Conservation (phyloP, 2,329 filamentous ascomycete genomes). For the Pezicula neosporulosa region DNA sequence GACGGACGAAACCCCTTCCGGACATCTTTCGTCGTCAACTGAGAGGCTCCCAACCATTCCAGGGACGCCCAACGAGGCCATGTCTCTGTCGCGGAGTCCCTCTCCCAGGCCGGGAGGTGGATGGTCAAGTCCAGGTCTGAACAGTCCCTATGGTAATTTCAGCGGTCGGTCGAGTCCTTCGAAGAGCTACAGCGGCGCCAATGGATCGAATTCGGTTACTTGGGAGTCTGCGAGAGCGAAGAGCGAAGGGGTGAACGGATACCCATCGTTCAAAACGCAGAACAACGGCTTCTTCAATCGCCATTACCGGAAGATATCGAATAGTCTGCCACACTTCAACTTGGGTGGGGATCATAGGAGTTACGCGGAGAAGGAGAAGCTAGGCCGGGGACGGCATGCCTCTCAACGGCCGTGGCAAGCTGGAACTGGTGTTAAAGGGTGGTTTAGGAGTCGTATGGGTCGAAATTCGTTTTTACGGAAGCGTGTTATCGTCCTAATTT, state of each 20-base stretch:
- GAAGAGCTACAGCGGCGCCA: constrained; percentile 43
- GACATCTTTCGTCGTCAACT: constrained; percentile 6
- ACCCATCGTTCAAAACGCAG: constrained; percentile 75
- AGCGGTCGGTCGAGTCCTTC: constrained; percentile 68
- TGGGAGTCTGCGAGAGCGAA: constrained; percentile 83
- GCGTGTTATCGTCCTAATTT: constrained; percentile 55
- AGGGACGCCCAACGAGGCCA: constrained; percentile 54
- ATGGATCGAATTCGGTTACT: constrained; percentile 56
- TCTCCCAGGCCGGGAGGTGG: constrained; percentile 81
- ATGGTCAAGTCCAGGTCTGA: constrained; percentile 82
- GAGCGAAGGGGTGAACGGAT: constrained; percentile 69
- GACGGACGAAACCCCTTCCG: constrained; percentile 9
- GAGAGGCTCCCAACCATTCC: constrained; percentile 26
- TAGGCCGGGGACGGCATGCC: constrained; percentile 51
- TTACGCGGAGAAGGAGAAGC: constrained; percentile 77
- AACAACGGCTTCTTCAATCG: constrained; percentile 85
- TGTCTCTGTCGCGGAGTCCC: constrained; percentile 85
- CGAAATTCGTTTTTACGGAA: constrained; percentile 23
- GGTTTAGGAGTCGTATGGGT: constrained; percentile 41
- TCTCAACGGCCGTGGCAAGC: constrained; percentile 29
- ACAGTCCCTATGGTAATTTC: constrained; percentile 51
- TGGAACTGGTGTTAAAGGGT: constrained; percentile 29
- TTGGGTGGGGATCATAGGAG: constrained; percentile 35
- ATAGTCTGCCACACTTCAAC: constrained; percentile 72
- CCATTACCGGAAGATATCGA: constrained; percentile 78